These are phyloP conservation scores for Mortierella antarctica DNA, from an alignment of 192 early-diverging fungal genomes.

Conservation along the genomic window DNA sequence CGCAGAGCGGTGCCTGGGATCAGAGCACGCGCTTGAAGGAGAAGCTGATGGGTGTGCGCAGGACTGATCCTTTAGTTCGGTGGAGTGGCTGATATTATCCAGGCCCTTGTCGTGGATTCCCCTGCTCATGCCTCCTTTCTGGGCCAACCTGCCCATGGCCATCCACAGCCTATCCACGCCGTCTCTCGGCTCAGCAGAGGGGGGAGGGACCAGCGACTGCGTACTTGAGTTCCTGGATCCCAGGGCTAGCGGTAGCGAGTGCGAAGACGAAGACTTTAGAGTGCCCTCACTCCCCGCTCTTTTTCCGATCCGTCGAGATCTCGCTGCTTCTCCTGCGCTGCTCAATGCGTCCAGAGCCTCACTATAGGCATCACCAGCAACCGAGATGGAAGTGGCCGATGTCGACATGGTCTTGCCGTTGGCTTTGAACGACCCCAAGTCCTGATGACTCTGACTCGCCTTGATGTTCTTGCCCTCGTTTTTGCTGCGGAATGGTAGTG, in stretches of 20 bases:
- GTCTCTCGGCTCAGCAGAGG: neutral
- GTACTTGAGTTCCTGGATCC: constrained; percentile 15
- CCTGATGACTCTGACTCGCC: constrained; percentile 1
- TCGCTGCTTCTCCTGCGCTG: constrained; percentile 32
- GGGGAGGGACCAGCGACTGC: neutral
- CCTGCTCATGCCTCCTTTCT: too few relatives aligned
- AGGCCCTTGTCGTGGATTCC: too few relatives aligned
- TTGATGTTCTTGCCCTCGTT: constrained; percentile 18
- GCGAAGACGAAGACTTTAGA: constrained; percentile 1
- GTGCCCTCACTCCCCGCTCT: neutral
- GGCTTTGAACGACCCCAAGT: neutral
- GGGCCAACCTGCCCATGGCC: constrained; percentile 10
- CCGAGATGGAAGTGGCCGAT: neutral
- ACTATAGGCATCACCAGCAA: neutral
- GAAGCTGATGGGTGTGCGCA: too few relatives aligned
- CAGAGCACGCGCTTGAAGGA: too few relatives aligned
- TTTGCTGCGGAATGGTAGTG: neutral
- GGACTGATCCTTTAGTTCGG: too few relatives aligned
- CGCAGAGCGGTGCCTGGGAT: too few relatives aligned
- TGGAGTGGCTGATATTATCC: too few relatives aligned
- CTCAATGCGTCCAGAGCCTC: constrained; percentile 20
- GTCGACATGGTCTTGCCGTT: neutral
- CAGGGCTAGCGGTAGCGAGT: constrained; percentile 4
- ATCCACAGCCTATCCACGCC: neutral
- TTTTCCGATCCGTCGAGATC: constrained; percentile 17